Evolutionary conservation across 441 rosid species (phyloP), one percentile per base, ranked within the genome.

Genomic region (Dalechampia spathulata): DNA sequence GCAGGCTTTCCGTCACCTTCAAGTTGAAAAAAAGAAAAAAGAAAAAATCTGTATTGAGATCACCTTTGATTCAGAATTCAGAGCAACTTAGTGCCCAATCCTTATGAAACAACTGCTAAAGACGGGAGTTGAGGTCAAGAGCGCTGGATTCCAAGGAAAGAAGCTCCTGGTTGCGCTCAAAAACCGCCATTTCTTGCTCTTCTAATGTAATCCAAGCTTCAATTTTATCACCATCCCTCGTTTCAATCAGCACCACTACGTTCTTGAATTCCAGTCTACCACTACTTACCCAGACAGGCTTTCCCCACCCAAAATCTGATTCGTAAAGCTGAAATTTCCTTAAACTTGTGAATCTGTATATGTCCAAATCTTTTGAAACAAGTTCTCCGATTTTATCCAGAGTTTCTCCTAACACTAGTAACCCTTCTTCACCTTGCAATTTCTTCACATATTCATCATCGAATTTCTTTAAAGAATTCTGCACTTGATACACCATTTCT

Each of bases 181-280:
- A 55, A 55, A 55, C 17, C 13, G 16, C 58, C 58, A 55, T 55
- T 25, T 40, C 58, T 26, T 55, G 38, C 17, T 55, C 38, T 11
- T 40, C 58, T 41, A 55, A 55, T 12, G 58, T 55, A 21, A 55
- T 38, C 58, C 58, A 55, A 55, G 48, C 58, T 40, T 55, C 48
- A 26, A 55, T 17, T 55, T 30, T 40, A 25, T 55, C 46, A 7
- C 48, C 48, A n/a, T 6, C 16, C 26, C 25, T 40, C 3, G 17
- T 40, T 41, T 55, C 58, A 27, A 55, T 55, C 48, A 55, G 26
- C 14, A 55, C 10, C 16, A 55, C 38, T 1, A 55, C 58, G 27
- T 55, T 55, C 37, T 55, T 55, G 36, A 55, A 55, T 26, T 23
- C 19, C 49, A 55, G 27, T 26, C 48, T 38, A 25, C 48, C 58